Conservation (phyloP, 2,329 filamentous ascomycete species). For the Epichloe gansuensis region DNA sequence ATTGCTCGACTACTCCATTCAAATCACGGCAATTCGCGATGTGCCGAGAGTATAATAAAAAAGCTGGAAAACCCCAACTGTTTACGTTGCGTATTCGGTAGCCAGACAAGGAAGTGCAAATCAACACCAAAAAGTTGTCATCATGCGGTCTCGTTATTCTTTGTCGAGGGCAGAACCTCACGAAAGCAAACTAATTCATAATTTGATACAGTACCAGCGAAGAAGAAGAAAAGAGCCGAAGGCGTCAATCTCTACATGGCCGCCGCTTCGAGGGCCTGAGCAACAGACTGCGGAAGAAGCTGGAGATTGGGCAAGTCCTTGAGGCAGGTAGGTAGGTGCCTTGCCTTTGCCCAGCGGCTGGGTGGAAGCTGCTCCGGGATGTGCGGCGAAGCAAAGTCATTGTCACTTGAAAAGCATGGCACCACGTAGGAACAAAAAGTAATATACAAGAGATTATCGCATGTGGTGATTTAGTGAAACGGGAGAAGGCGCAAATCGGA, state of each 20-base stretch:
- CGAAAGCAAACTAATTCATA: no score
- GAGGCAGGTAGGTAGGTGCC: conserved; percentile 12
- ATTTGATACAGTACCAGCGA: no score
- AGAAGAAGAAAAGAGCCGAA: conserved; percentile 46
- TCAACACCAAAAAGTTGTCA: no score
- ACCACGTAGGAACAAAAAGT: conserved; percentile 68
- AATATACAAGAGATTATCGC: conserved; percentile 78
- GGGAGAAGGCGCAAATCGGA: conserved; percentile 61
- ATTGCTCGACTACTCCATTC: no score
- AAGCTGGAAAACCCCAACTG: no score
- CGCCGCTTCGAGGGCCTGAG: conserved; percentile 63
- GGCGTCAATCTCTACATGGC: conserved; percentile 81
- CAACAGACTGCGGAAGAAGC: conserved; percentile 63
- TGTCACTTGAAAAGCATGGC: conserved; percentile 53
- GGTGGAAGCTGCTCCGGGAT: conserved; percentile 79
- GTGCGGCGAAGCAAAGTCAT: conserved; percentile 57
- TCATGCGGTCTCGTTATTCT: no score
- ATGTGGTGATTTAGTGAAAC: conserved; percentile 64
- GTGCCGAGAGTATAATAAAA: no score
- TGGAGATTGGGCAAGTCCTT: conserved; percentile 70
- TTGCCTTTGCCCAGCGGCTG: conserved; percentile 25
- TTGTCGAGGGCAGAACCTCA: no score
- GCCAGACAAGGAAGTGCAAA: no score
- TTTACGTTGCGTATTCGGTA: no score
- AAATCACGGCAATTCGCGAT: no score